Base-by-base conservation (phyloP, 2,329 filamentous ascomycete species). In the Metarhizium guizhouense region DNA sequence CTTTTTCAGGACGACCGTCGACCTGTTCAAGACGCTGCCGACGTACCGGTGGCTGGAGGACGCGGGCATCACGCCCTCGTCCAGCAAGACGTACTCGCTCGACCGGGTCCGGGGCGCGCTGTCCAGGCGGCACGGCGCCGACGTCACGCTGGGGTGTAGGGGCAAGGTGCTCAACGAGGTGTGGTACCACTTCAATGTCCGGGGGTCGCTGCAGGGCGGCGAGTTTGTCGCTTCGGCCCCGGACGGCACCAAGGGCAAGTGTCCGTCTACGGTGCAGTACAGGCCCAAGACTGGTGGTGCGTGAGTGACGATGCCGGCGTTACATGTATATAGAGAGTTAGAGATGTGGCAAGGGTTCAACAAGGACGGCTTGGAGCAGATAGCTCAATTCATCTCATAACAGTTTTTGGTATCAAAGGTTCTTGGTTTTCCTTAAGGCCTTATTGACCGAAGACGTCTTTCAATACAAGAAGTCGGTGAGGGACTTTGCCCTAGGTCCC, bases 201-300 rank as follows among this genome's bases (percentile, higher is more conserved):
- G 72, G 20, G 80, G 79, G 16, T 82, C 79, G 42, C 67, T 85
- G 2, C 79, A 85, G 63, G 75, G 74, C 3, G 86, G 84, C 55
- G 67, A 77, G 6, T 88, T 86, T 61, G 75, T 83, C 36, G 68
- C 84, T 11, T 68, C 80, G 3, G 72, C 76, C 52, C 77, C 69
- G 56, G 79, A 83, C 59, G 80, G 83, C 30, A 74, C 78, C 8
- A 79, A 76, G 52, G 83, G 83, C 20, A 80, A 74, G 47, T 92
- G 88, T 67, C 82, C 86, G 0, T 76, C 70, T 0, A 83, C 82
- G 3, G 82, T 91, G 65, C 81, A 80, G 63, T 89, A 89, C 66
- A 68, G 81, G 8, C 60, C 59, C 45, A 62, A 62, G 56, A 7
- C 43, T 30, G 30, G 38, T 0, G 38, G 29, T 13, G 6, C 14